phyloP scores from a whole-genome alignment of 2,329 filamentous ascomycete genomes.

The Bretziella fagacearum region DNA sequence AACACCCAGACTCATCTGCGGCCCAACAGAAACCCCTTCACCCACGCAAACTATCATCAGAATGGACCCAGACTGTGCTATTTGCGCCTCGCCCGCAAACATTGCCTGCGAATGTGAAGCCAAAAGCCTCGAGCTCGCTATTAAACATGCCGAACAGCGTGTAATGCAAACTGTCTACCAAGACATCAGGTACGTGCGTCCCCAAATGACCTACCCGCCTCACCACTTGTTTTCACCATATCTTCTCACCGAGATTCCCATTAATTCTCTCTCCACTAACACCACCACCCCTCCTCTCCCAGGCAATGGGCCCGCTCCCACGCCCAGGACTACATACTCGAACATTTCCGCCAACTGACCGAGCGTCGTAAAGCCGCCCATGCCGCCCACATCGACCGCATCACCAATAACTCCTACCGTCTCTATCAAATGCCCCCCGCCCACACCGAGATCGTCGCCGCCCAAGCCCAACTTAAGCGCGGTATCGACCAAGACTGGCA shows the following conservation, averaged over 20 bases:
- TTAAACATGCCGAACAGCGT: conserved; percentile 44
- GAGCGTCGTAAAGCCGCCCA: conserved; percentile 44
- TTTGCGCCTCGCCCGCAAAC: conserved; percentile 43
- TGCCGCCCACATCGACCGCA: conserved; percentile 35
- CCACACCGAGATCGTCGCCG: conserved; percentile 44
- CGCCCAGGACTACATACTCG: conserved; percentile 50
- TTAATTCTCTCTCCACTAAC: background rate
- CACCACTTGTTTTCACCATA: background rate
- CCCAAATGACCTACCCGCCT: too few species aligned
- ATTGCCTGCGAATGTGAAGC: conserved; percentile 48
- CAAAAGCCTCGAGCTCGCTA: conserved; percentile 44
- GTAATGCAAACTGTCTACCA: conserved; percentile 47
- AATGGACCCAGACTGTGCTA: conserved; percentile 55
- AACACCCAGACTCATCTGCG: conserved; percentile 3
- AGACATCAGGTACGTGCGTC: conserved; percentile 40
- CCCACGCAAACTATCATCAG: conserved; percentile 27
- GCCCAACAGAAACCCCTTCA: conserved; percentile 14
- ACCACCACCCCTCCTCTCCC: conserved; percentile 8
- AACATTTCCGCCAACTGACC: conserved; percentile 45
- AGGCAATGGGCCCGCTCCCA: conserved; percentile 48
- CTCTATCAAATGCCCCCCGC: conserved; percentile 42
- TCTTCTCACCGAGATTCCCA: background rate
- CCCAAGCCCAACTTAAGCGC: conserved; percentile 48
- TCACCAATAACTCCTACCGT: conserved; percentile 37
- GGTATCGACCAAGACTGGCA: conserved; percentile 70